These are phyloP conservation scores for Penicillium sp. DNA, from an alignment of 2,329 filamentous ascomycete genomes.

Conservation along the genomic window DNA sequence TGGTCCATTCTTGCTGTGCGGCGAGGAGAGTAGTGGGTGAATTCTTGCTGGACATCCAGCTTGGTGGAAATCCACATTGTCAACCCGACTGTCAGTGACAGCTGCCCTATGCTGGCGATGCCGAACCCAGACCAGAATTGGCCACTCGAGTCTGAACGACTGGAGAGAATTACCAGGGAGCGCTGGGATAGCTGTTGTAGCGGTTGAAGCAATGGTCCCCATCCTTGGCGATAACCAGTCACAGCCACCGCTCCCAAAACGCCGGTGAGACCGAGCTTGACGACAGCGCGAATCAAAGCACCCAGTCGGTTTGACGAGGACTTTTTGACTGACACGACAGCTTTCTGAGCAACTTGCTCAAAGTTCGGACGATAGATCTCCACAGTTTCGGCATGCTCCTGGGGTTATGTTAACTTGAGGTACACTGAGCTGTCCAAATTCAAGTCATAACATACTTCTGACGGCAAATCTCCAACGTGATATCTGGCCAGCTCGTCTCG, in stretches of 20 bases:
- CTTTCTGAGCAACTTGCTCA: slow-evolving; percentile 21
- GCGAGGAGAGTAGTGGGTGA: slow-evolving; percentile 36
- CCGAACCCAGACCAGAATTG: slow-evolving; percentile 22
- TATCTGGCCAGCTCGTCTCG: slow-evolving; percentile 31
- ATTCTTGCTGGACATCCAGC: slow-evolving; percentile 26
- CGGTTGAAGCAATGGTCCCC: not conserved
- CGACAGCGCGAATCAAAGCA: not conserved
- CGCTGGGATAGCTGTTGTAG: not conserved
- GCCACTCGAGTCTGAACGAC: not conserved
- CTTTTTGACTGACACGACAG: slow-evolving; percentile 16
- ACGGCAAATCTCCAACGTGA: slow-evolving; percentile 17
- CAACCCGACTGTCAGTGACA: slow-evolving; percentile 18
- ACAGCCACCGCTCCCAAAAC: not conserved
- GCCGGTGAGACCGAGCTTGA: not conserved
- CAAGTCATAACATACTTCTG: slow-evolving; percentile 29
- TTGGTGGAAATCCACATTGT: slow-evolving; percentile 20
- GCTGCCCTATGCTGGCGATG: slow-evolving; percentile 20
- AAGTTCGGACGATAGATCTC: slow-evolving; percentile 22
- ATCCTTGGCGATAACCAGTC: not conserved
- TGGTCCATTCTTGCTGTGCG: slow-evolving; percentile 38
- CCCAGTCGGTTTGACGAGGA: not conserved
- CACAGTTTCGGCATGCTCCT: slow-evolving; percentile 21
- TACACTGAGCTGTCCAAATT: slow-evolving; percentile 7
- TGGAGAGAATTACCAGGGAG: not conserved
- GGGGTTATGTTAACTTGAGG: slow-evolving; percentile 3